These are phyloP conservation scores for Erysimum cheiri DNA, from an alignment of 441 rosid species.

Conservation along the genomic window DNA sequence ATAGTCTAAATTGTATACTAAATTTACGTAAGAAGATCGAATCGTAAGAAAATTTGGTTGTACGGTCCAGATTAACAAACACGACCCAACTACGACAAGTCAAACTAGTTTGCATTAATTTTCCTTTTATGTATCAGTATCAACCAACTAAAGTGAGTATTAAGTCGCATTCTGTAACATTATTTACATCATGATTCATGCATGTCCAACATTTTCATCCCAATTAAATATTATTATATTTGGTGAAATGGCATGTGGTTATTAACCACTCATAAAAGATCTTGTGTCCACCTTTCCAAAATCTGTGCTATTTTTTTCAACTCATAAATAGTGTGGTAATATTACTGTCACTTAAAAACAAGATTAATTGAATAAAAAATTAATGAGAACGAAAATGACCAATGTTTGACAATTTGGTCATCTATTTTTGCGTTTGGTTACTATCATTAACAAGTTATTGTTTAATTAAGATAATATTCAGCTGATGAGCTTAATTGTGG, in stretches of 20 bases:
- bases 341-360: neutral
- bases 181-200: constrained; percentile 26
- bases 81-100: constrained; percentile 12
- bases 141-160: constrained; percentile 36
- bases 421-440: constrained; percentile 7
- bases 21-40: neutral
- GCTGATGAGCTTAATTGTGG: neutral
- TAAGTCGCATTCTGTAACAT: constrained; percentile 32
- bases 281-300: constrained; percentile 32
- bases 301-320: constrained; percentile 39
- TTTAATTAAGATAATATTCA: neutral
- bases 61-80: neutral
- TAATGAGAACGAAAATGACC: neutral
- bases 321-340: constrained; percentile 38
- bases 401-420: constrained; percentile 14
- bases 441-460: constrained; percentile 9
- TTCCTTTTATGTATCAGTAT: neutral
- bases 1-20: neutral
- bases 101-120: constrained; percentile 10
- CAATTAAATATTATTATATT: constrained; percentile 34
- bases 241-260: constrained; percentile 38
- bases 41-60: neutral
- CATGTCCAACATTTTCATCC: constrained; percentile 26
- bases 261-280: constrained; percentile 34
- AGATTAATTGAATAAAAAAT: neutral